A percentile compares a stretch with the other conserved stretches of the same genome.
Evolutionary conservation across 2,329 filamentous ascomycete genomes (phyloP).

Genomic region (Akanthomyces dipterigenus): DNA sequence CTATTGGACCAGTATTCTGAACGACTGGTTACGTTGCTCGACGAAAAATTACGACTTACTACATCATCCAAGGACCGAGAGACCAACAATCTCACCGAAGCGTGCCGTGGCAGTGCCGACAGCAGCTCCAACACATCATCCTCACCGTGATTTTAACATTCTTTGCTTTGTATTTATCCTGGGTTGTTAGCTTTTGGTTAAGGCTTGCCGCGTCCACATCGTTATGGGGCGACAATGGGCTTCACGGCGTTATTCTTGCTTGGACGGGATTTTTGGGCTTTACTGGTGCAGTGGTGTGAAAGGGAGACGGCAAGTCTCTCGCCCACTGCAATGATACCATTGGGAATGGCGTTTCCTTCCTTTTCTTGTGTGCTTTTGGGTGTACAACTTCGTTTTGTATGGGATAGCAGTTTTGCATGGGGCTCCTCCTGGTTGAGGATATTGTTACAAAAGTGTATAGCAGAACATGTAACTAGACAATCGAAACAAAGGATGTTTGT

Average conservation of each 20-base stretch:
- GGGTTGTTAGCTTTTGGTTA: constrained; percentile 3
- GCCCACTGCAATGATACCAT: constrained; percentile 5
- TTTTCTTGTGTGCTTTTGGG: not conserved
- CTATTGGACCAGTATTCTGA: constrained; percentile 72
- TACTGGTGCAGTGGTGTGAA: not conserved
- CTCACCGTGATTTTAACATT: constrained; percentile 21
- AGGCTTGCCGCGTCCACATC: not conserved
- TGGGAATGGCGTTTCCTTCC: constrained; percentile 1
- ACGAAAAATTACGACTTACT: constrained; percentile 58
- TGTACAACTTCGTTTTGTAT: not conserved
- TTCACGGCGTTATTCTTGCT: not conserved
- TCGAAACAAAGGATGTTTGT: not conserved
- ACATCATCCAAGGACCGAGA: constrained; percentile 28
- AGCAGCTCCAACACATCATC: constrained; percentile 28
- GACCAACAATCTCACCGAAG: constrained; percentile 23
- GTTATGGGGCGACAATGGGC: not conserved
- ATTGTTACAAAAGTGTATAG: not conserved
- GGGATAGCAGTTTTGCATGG: not conserved
- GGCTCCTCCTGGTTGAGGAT: not conserved
- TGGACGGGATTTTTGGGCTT: not conserved
- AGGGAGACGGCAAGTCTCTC: not conserved
- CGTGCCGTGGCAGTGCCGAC: constrained; percentile 26
- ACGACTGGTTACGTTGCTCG: constrained; percentile 61
- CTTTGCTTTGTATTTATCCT: constrained; percentile 16
- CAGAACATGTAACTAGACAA: not conserved